Base-by-base conservation (phyloP, 805 yeast species). In the Suhomyces emberorum region DNA sequence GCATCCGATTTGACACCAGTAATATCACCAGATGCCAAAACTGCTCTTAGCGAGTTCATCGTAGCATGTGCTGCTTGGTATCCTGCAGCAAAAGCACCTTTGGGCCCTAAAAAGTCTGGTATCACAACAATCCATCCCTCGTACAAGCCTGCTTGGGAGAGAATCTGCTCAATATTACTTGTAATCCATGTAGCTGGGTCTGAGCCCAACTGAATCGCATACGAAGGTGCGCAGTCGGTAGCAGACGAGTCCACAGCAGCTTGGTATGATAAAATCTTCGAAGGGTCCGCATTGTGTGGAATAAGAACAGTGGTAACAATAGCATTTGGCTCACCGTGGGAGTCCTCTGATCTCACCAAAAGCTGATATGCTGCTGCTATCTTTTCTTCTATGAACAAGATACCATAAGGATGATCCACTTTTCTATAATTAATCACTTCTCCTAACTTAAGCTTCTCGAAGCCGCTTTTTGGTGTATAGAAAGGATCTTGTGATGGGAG, bases 31-130 rank as follows among this genome's bases (percentile, higher is more conserved):
- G 52, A 33, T 4, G 37, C 25, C 23, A 63, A 45, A 1, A 51
- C 43, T 3, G 59, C 70, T 30, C 63, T 39, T 15, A 65, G 37
- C 1, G 62, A 46, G 37, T 65, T 61, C 34, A 65, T 54, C 0
- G 51, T 44, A 5, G 57, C 57, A 5, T 56, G 51, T 0, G 61
- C 70, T 2, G 64, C 52, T 32, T 51, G 57, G 20, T 48, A 38
- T 2, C 65, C 65, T n/a, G 54, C 65, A 4, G 61, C 48, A 37
- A 57, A 65, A 1, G 61, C 54, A 1, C 59, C 48, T 15, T 50
- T 49, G 3, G 55, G 53, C 3, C 70, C 70, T 37, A 63, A 63
- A 34, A 62, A 60, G 41, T 63, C 69, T 0, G 69, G 59, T 4
- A 51, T 46, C 1, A 58, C 54, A 3, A 64, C 63, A 40, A 47